These are phyloP conservation scores for Ajuga chamaepitys DNA, from an alignment of 257 asterid species.

Conservation along the genomic window DNA sequence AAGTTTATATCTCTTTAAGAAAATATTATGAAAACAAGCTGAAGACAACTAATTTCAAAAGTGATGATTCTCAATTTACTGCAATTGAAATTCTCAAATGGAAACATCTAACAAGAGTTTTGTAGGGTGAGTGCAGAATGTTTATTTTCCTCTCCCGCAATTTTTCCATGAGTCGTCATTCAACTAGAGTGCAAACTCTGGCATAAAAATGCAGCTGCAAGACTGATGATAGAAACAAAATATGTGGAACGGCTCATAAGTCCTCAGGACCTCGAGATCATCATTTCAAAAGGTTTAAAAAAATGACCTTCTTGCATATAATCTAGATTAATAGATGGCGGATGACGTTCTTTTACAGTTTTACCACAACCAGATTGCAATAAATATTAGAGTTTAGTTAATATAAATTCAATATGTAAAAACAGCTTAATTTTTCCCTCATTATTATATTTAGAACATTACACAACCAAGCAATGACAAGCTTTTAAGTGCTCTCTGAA, in stretches of 20 bases:
- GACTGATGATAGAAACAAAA: background rate
- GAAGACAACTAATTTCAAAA: background rate
- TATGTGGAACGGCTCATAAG: background rate
- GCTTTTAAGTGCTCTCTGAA: background rate
- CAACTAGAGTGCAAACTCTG: background rate
- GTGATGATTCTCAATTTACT: background rate
- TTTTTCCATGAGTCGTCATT: background rate
- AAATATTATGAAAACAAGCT: background rate
- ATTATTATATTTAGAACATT: background rate
- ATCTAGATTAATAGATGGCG: background rate
- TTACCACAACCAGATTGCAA: background rate
- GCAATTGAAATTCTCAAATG: background rate
- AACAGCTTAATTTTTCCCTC: background rate
- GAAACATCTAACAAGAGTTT: too few relatives aligned
- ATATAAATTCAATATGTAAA: background rate
- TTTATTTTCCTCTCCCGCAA: background rate
- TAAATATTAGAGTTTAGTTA: background rate
- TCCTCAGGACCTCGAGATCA: background rate
- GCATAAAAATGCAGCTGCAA: background rate
- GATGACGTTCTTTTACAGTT: background rate
- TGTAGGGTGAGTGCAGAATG: background rate
- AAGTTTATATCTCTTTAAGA: background rate
- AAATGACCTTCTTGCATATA: background rate
- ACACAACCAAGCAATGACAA: background rate
- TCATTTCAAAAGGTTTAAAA: background rate